Conservation (phyloP, 176 grass and related monocot genomes). For the Chloris gayana region DNA sequence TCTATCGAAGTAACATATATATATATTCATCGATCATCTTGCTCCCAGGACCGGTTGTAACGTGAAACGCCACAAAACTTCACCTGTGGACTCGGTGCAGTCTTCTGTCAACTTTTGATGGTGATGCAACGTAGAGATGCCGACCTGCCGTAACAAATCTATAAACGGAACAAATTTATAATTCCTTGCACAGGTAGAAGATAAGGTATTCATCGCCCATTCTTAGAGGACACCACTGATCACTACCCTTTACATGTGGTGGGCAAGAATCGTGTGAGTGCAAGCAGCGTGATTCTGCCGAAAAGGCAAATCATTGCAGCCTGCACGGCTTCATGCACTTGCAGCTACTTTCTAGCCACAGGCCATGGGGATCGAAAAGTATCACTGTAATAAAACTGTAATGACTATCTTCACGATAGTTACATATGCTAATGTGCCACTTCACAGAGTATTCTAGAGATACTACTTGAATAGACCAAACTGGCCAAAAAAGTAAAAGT, state of each 20-base stretch:
- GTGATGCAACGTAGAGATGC: slow-evolving; percentile 1
- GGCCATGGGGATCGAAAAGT: not conserved
- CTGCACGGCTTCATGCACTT: not conserved
- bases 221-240: not conserved
- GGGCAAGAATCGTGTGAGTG: not conserved
- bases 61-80: no score
- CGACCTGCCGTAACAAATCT: not conserved
- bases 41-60: not conserved
- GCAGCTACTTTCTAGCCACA: not conserved
- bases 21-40: not conserved
- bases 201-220: not conserved
- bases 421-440: slow-evolving; percentile 1
- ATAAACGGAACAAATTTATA: not conserved
- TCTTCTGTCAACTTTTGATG: not conserved
- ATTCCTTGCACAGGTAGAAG: not conserved
- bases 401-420: slow-evolving; percentile 1
- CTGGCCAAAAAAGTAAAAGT: not conserved
- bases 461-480: not conserved
- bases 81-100: not conserved
- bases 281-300: not conserved
- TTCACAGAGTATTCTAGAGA: not conserved
- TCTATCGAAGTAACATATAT: not conserved
- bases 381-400: slow-evolving; percentile 2
- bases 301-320: not conserved
- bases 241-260: slow-evolving; percentile 1